These are phyloP conservation scores for Setaria viridis DNA, from an alignment of 202 grass and related monocot species.

Conservation along the genomic window DNA sequence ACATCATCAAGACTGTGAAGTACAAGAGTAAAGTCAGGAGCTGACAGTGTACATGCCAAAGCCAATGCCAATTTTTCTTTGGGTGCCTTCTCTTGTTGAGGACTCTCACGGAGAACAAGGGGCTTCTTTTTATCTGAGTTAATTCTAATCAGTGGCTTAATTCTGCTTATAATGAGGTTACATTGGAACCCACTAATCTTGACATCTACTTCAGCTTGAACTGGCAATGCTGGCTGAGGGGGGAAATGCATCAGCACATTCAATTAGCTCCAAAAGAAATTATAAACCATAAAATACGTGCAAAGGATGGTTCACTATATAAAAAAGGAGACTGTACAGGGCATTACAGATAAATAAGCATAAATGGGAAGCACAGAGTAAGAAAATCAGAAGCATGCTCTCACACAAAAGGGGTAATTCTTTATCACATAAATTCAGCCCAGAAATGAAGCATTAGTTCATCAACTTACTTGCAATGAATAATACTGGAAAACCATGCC, in stretches of 20 bases:
- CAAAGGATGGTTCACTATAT: background rate
- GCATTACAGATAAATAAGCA: background rate
- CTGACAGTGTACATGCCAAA: constrained; percentile 70
- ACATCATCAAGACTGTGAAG: constrained; percentile 75
- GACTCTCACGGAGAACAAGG: constrained; percentile 65
- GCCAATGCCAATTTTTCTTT: constrained; percentile 70
- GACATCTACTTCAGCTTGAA: constrained; percentile 81
- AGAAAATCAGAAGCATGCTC: background rate
- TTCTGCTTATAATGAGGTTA: constrained; percentile 89
- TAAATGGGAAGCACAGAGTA: background rate
- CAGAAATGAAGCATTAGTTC: constrained; percentile 12
- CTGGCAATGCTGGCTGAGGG: constrained; percentile 64
- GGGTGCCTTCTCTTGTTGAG: constrained; percentile 55
- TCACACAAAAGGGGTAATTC: background rate
- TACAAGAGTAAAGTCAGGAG: constrained; percentile 75
- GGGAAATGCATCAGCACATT: constrained; percentile 39
- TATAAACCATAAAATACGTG: constrained; percentile 27
- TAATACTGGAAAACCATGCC: background rate
- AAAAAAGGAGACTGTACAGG: constrained; percentile 16
- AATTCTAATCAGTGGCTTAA: constrained; percentile 74
- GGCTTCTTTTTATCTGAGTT: constrained; percentile 73
- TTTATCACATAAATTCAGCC: background rate
- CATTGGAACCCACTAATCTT: constrained; percentile 77
- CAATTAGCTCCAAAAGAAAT: constrained; percentile 9
- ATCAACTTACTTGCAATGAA: background rate